phyloP scores from a whole-genome alignment of 148 eudicot species.

The Agrostemma githago region DNA sequence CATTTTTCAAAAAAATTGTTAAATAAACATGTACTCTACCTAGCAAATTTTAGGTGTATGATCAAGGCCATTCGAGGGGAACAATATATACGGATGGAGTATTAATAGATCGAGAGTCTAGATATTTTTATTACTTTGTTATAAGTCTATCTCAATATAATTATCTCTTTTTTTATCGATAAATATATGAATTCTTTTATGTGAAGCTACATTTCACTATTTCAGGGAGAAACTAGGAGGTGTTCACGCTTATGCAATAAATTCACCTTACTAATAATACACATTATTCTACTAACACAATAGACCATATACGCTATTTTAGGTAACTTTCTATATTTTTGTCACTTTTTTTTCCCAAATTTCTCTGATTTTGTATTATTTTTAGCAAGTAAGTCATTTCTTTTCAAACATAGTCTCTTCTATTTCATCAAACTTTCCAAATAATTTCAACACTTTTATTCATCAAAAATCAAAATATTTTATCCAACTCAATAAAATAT shows the following conservation, averaged over 20 bases:
- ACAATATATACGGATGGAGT: too few relatives aligned
- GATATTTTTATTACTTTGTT: too few relatives aligned
- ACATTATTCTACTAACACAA: background rate
- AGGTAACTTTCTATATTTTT: constrained; percentile 12
- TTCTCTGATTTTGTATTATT: background rate
- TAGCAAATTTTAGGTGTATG: too few relatives aligned
- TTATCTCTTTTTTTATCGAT: too few relatives aligned
- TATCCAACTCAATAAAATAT: background rate
- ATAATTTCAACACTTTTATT: background rate
- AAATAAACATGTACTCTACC: too few relatives aligned
- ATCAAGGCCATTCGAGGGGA: too few relatives aligned
- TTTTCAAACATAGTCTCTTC: background rate
- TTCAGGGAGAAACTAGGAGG: background rate
- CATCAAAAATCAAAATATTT: background rate
- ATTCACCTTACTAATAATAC: constrained; percentile 1
- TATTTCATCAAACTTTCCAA: background rate
- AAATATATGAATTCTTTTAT: too few relatives aligned
- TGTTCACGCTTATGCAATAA: background rate
- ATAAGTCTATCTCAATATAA: too few relatives aligned
- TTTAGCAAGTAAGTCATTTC: background rate
- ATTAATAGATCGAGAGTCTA: too few relatives aligned
- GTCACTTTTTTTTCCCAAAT: background rate
- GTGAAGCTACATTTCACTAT: constrained; percentile 2
- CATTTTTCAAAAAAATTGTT: too few relatives aligned
- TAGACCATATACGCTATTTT: background rate